These are phyloP conservation scores for Dactylella cylindrospora DNA, from an alignment of 2,329 filamentous ascomycete species.

Conservation along the genomic window DNA sequence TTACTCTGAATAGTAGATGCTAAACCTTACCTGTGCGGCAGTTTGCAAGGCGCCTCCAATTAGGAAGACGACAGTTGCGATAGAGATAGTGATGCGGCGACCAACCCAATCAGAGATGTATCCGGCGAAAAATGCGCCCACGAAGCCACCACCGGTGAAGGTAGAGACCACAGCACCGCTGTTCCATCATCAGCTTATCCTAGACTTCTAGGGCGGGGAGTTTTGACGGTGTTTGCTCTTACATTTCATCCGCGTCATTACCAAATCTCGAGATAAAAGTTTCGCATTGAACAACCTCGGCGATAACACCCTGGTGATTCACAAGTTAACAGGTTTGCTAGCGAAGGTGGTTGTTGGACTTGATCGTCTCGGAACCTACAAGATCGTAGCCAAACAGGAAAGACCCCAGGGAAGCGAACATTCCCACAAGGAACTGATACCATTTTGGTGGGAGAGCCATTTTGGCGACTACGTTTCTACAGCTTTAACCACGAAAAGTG, in stretches of 20 bases:
- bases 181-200: neutral
- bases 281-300: conserved; percentile 56
- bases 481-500: neutral
- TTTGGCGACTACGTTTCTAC: conserved; percentile 16
- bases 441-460: conserved; percentile 56
- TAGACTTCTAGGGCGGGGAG: neutral
- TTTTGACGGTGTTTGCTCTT: neutral
- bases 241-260: conserved; percentile 43
- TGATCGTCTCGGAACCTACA: conserved; percentile 55
- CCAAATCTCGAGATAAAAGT: conserved; percentile 55
- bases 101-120: conserved; percentile 66
- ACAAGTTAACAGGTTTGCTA: neutral
- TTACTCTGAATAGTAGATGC: too few species aligned
- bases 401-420: conserved; percentile 61
- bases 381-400: conserved; percentile 62
- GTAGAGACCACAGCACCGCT: conserved; percentile 73
- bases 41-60: conserved; percentile 74
- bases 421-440: conserved; percentile 59
- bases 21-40: conserved; percentile 58
- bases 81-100: conserved; percentile 69
- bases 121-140: conserved; percentile 67
- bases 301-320: conserved; percentile 44
- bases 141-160: conserved; percentile 75
- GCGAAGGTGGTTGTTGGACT: neutral
- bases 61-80: conserved; percentile 70